Conservation (phyloP, 331 rosid species). For the Acacia concinna region DNA sequence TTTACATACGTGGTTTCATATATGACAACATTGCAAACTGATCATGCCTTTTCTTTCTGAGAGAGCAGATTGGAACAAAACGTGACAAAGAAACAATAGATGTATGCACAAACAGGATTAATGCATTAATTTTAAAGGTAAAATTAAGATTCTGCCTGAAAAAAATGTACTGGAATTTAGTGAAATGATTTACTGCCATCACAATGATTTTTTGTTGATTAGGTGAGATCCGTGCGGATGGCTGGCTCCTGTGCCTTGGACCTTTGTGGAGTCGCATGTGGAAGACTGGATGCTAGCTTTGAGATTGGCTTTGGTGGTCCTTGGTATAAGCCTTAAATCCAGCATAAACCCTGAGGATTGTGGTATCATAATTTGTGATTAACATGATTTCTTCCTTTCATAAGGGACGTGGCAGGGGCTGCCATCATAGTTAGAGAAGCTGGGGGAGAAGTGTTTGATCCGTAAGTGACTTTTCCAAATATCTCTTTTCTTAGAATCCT, state of each 20-base stretch:
- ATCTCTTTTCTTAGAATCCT: background rate
- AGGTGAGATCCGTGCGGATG: slow-evolving; percentile 89
- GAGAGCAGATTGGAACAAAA: slow-evolving; percentile 64
- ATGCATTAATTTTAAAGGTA: slow-evolving; percentile 72
- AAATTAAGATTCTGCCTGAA: slow-evolving; percentile 23
- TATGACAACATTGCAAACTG: slow-evolving; percentile 24
- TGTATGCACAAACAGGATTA: slow-evolving; percentile 60
- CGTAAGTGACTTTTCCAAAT: slow-evolving; percentile 53
- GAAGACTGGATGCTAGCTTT: slow-evolving; percentile 72
- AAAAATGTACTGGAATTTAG: slow-evolving; percentile 3
- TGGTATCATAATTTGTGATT: slow-evolving; percentile 5
- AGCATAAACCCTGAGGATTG: background rate
- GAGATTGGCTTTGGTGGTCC: slow-evolving; percentile 83
- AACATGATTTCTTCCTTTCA: slow-evolving; percentile 25
- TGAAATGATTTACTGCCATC: slow-evolving; percentile 21
- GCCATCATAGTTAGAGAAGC: slow-evolving; percentile 85
- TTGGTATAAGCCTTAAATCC: slow-evolving; percentile 51
- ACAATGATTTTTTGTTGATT: slow-evolving; percentile 32
- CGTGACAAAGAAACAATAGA: slow-evolving; percentile 72
- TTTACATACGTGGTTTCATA: background rate
- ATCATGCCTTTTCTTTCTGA: slow-evolving; percentile 32
- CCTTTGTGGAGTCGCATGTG: slow-evolving; percentile 91
- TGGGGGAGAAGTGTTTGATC: slow-evolving; percentile 82
- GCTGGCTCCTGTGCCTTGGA: slow-evolving; percentile 82
- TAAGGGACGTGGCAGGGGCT: slow-evolving; percentile 91